A percentile compares a stretch with the other conserved stretches of the same genome.
These are phyloP conservation scores for Beta lomatogona DNA, from an alignment of 179 eudicot species.

Conservation along the genomic window DNA sequence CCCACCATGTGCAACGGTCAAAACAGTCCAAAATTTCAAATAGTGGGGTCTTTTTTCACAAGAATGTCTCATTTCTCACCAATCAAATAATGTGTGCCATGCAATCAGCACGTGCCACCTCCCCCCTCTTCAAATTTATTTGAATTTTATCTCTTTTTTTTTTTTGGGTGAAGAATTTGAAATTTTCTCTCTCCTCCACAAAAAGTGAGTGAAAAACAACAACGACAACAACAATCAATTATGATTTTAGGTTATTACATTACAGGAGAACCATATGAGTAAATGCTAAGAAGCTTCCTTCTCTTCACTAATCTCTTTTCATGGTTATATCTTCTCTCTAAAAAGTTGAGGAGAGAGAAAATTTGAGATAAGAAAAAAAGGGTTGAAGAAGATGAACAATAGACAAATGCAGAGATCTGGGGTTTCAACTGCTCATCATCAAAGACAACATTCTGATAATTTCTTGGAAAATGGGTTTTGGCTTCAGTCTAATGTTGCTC, in stretches of 20 bases:
- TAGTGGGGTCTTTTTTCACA: neutral
- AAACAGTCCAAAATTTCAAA: slow-evolving; percentile 24
- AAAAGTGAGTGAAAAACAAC: neutral
- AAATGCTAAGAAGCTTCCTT: slow-evolving; percentile 16
- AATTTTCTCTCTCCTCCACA: slow-evolving; percentile 6
- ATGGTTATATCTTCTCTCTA: slow-evolving; percentile 7
- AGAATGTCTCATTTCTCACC: slow-evolving; percentile 17
- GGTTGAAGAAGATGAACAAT: slow-evolving; percentile 53
- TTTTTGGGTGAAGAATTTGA: no score
- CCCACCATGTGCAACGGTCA: slow-evolving; percentile 39
- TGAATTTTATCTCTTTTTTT: slow-evolving; percentile 4
- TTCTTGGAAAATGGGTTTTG: slow-evolving; percentile 55
- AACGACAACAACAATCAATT: neutral
- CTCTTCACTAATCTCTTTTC: slow-evolving; percentile 5
- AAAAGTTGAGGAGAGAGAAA: slow-evolving; percentile 16
- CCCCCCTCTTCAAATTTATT: slow-evolving; percentile 15
- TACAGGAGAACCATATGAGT: no score
- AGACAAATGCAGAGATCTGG: slow-evolving; percentile 76
- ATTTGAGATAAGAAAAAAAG: neutral
- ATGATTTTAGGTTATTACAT: no score
- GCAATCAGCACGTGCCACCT: slow-evolving; percentile 38
- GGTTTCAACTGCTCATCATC: slow-evolving; percentile 56
- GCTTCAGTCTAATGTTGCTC: slow-evolving; percentile 74
- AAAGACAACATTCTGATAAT: slow-evolving; percentile 76
- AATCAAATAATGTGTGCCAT: slow-evolving; percentile 28